Evolutionary conservation across 768 basidiomycete species (phyloP).

Genomic region (Artomyces pyxidatus): DNA sequence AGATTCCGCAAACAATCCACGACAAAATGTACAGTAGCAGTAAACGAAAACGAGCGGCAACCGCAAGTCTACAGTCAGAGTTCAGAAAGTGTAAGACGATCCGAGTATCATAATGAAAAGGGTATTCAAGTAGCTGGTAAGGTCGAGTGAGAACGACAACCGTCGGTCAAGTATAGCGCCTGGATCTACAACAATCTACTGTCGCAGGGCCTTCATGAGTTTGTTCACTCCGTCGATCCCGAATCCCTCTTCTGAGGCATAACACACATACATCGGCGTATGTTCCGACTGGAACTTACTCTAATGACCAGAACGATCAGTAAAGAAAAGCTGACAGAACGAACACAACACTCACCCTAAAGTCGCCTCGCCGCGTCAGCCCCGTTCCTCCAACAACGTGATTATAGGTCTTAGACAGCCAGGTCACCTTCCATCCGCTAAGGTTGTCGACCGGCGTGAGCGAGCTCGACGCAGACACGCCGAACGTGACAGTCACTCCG

Average conservation of each 20-base stretch:
- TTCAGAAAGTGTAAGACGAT: no score
- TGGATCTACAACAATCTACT: no score
- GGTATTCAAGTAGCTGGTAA: no score
- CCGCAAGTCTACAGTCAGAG: no score
- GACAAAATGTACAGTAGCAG: no score
- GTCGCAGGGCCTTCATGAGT: conserved; percentile 22
- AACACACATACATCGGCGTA: background rate
- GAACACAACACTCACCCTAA: background rate
- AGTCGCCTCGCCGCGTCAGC: conserved; percentile 15
- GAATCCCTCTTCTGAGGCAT: background rate
- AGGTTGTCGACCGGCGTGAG: conserved; percentile 36
- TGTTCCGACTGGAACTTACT: conserved; percentile 1
- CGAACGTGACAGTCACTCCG: conserved; percentile 46
- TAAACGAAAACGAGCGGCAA: no score
- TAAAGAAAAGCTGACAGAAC: background rate
- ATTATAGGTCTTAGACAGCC: conserved; percentile 36
- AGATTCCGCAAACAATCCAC: no score
- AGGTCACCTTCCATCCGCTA: conserved; percentile 38
- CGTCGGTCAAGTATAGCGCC: no score
- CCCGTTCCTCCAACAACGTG: conserved; percentile 32
- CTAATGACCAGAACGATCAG: background rate
- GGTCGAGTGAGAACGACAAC: no score
- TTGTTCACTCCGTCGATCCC: background rate
- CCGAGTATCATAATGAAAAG: no score
- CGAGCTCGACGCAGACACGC: conserved; percentile 36